A percentile compares a stretch with the other conserved stretches of the same genome.
Evolutionary conservation across 1,284 basidiomycete genomes (phyloP).

Genomic region (Gymnopus androsaceus): DNA sequence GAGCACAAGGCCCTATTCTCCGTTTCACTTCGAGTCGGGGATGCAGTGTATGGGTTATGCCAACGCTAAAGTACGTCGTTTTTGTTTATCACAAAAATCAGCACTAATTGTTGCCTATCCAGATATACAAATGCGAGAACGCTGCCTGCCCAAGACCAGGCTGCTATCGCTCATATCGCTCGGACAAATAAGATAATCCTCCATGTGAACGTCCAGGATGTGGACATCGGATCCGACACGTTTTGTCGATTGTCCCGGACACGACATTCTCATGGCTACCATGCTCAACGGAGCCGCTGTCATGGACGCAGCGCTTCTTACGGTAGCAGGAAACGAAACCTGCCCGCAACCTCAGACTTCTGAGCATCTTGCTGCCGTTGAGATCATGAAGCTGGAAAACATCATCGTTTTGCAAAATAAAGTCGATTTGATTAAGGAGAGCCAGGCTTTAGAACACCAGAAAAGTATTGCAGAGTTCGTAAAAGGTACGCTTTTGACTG

Average conservation of each 20-base stretch:
- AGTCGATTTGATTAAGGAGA: constrained; percentile 93
- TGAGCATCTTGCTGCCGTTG: constrained; percentile 97
- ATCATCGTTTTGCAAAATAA: constrained; percentile 99
- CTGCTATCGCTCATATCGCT: constrained; percentile 92
- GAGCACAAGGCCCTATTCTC: too few species aligned
- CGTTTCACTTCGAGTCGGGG: too few species aligned
- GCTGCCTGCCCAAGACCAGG: constrained; percentile 90
- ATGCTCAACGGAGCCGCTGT: constrained; percentile 99
- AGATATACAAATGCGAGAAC: constrained; percentile 99
- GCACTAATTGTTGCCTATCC: constrained; percentile 5
- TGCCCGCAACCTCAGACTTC: constrained; percentile 99
- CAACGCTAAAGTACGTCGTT: constrained; percentile 84
- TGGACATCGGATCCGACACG: constrained; percentile 85
- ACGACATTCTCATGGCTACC: constrained; percentile 98
- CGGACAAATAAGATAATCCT: constrained; percentile 92
- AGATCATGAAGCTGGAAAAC: constrained; percentile 98
- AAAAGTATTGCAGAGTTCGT: constrained; percentile 93
- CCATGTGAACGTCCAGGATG: constrained; percentile 94
- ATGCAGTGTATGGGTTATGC: constrained; percentile 99
- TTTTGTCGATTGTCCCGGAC: constrained; percentile 94
- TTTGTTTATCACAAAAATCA: constrained; percentile 21
- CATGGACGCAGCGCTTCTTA: constrained; percentile 96
- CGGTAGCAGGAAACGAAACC: constrained; percentile 96
- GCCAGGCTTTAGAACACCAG: constrained; percentile 89
- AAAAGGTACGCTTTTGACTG: constrained; percentile 60